phyloP scores from a whole-genome alignment of 345 rosid species.

The Excoecaria agallocha region DNA sequence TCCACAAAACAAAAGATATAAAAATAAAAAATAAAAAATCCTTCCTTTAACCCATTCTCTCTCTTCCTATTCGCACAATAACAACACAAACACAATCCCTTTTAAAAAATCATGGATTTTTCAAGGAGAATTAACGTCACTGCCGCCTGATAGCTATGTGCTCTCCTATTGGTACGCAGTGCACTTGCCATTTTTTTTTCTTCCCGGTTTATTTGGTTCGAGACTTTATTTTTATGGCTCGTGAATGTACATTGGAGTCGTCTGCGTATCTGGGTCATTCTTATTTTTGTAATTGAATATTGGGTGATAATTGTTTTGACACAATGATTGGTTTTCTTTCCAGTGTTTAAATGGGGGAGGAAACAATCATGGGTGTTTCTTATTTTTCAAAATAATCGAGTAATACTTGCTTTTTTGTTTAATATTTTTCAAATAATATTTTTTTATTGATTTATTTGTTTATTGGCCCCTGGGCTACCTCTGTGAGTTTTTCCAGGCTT shows the following conservation, averaged over 20 bases:
- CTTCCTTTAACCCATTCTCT: no score
- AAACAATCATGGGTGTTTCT: slow-evolving; percentile 25
- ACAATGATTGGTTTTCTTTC: slow-evolving; percentile 9
- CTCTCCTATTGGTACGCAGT: slow-evolving; percentile 20
- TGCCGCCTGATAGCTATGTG: slow-evolving; percentile 20
- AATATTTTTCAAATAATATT: background rate
- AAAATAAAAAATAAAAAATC: background rate
- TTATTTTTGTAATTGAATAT: background rate
- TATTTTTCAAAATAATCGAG: slow-evolving; percentile 17
- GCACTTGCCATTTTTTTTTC: background rate
- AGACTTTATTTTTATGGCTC: background rate
- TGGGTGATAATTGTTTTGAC: slow-evolving; percentile 18
- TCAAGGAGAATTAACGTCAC: slow-evolving; percentile 17
- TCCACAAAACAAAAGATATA: background rate
- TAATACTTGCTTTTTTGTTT: background rate
- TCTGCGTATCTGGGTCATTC: slow-evolving; percentile 3
- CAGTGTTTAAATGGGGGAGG: slow-evolving; percentile 18
- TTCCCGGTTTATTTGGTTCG: background rate
- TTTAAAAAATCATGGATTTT: background rate
- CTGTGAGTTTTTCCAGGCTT: slow-evolving; percentile 46
- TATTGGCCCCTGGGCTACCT: slow-evolving; percentile 21
- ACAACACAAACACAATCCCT: background rate
- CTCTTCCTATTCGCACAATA: background rate
- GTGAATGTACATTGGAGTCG: background rate
- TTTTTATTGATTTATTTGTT: slow-evolving; percentile 21